A percentile compares a stretch with the other conserved stretches of the same genome.
Conservation (phyloP, 108 stramenopile species). For the Schizochytrium sp. region DNA sequence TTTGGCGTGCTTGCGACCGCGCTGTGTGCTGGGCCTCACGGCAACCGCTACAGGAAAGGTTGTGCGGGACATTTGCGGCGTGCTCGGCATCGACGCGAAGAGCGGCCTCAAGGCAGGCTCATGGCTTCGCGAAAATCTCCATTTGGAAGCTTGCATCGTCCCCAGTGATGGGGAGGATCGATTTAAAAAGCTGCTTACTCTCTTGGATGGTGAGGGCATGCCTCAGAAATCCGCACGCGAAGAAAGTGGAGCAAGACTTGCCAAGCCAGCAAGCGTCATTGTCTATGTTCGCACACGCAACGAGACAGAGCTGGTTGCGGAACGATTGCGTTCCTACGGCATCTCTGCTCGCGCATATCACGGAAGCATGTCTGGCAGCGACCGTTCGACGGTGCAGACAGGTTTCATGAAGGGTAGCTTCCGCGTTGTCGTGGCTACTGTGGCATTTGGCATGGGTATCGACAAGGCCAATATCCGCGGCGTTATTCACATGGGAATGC, state of each 20-base stretch:
- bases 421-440: slow-evolving; percentile 78
- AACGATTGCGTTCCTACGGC: background rate
- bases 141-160: background rate
- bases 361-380: slow-evolving; percentile 59
- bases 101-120: background rate
- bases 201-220: background rate
- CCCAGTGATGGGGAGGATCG: background rate
- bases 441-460: slow-evolving; percentile 97
- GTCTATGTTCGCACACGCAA: background rate
- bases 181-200: background rate
- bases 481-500: slow-evolving; percentile 76
- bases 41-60: background rate
- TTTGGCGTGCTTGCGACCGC: background rate
- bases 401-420: slow-evolving; percentile 67
- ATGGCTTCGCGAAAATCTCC: background rate
- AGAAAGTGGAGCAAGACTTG: background rate
- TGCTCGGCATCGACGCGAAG: background rate
- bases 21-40: background rate
- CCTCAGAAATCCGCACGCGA: background rate
- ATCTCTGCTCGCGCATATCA: slow-evolving; percentile 55
- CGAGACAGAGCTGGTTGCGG: background rate
- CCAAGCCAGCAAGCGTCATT: background rate
- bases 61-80: background rate
- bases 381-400: slow-evolving; percentile 54
- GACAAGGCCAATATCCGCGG: slow-evolving; percentile 72